Conservation (phyloP, 1,139 yeast species). For the Lodderomyces parapsilosis region DNA sequence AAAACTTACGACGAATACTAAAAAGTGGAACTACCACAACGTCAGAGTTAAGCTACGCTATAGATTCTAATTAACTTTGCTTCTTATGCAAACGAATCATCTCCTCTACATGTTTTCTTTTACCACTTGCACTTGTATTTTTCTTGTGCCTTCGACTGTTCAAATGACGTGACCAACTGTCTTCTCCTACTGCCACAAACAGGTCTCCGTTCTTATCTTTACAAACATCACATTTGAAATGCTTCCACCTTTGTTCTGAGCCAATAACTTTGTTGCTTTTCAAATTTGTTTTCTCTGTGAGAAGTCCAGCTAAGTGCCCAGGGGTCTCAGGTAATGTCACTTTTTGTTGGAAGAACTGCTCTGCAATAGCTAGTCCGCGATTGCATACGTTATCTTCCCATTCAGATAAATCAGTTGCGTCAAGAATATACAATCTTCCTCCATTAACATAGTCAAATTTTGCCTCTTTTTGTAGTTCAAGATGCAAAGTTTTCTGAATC, state of each 20-base stretch:
- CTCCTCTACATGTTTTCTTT: constrained; percentile 16
- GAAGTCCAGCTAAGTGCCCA: not conserved
- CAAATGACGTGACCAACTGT: constrained; percentile 67
- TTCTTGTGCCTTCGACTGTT: constrained; percentile 61
- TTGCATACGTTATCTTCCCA: constrained; percentile 61
- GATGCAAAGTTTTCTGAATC: constrained; percentile 72
- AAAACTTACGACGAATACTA: no score
- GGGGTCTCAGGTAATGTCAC: constrained; percentile 17
- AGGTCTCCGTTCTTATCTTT: constrained; percentile 53
- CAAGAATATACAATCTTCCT: constrained; percentile 64
- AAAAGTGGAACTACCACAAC: no score
- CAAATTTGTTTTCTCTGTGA: not conserved
- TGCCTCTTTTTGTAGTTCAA: constrained; percentile 55
- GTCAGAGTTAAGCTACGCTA: no score
- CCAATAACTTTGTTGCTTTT: constrained; percentile 18
- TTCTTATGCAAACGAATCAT: constrained; percentile 6
- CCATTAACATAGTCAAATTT: constrained; percentile 52
- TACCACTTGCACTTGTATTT: constrained; percentile 19
- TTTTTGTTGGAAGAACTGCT: constrained; percentile 24
- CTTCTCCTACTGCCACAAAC: constrained; percentile 70
- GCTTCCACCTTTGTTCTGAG: constrained; percentile 60
- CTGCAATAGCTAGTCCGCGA: constrained; percentile 54
- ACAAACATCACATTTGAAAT: constrained; percentile 67
- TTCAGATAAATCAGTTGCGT: constrained; percentile 66
- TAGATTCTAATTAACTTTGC: constrained; percentile 1